Percentiles rank a stretch among this genome's conserved stretches.
phyloP scores from a whole-genome alignment of 768 basidiomycete genomes.

The Neoboletus brunneissimus region DNA sequence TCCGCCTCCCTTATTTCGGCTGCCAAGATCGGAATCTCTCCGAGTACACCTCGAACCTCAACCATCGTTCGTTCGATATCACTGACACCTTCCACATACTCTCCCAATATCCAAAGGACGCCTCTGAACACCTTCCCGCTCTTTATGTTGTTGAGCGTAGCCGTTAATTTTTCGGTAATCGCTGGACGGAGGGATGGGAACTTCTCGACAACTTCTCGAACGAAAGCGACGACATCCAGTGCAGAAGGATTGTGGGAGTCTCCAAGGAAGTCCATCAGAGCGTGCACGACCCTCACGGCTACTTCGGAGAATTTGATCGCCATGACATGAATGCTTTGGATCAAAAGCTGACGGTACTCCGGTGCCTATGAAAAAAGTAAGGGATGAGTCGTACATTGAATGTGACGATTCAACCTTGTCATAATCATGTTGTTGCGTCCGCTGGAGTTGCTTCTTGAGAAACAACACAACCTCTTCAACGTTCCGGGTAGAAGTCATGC shows the following conservation, averaged over 20 bases:
- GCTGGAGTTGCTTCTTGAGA: constrained; percentile 96
- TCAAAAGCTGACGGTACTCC: constrained; percentile 94
- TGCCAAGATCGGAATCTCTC: constrained; percentile 96
- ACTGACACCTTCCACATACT: constrained; percentile 69
- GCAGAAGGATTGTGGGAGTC: constrained; percentile 95
- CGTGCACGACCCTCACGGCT: constrained; percentile 92
- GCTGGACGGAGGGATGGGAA: constrained; percentile 83
- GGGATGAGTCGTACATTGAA: background rate
- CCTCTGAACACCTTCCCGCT: constrained; percentile 97
- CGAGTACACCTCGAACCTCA: constrained; percentile 81
- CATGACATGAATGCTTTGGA: constrained; percentile 95
- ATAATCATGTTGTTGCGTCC: constrained; percentile 86
- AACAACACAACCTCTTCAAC: constrained; percentile 96
- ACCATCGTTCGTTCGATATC: constrained; percentile 74
- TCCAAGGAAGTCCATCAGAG: constrained; percentile 90
- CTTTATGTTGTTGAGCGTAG: constrained; percentile 82
- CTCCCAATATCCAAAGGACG: constrained; percentile 97
- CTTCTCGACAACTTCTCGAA: constrained; percentile 93
- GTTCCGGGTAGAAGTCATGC: constrained; percentile 90
- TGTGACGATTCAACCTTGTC: constrained; percentile 64
- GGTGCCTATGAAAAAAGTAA: constrained; percentile 53
- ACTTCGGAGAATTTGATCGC: constrained; percentile 97
- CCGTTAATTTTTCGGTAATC: constrained; percentile 82
- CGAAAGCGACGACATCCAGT: constrained; percentile 89
- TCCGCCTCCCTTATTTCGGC: constrained; percentile 78